Evolutionary conservation across 176 grass and related monocot species (phyloP), one percentile per base, ranked within the genome.

Genomic region (Musa beccarii): DNA sequence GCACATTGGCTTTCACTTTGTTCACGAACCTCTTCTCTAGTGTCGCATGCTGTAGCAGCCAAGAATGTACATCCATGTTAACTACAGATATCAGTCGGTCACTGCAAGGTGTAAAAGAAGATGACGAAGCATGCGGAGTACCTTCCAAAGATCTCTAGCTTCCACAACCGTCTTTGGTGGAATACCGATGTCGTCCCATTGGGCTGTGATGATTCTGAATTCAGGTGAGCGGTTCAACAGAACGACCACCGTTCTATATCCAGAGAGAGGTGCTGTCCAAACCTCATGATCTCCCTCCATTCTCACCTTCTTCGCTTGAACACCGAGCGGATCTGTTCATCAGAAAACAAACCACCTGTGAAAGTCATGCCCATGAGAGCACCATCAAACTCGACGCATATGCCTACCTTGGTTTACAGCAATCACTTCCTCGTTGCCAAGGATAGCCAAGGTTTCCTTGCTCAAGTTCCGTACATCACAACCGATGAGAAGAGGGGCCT

Each of bases 301-400:
- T 80, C 87, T 80, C n/a, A 94, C 90, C 77, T 98, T 94, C 84
- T 91, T 93, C 62, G 76, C 95, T 89, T 93, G 95, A 76, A 91
- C 50, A 65, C 95, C 90, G 7, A 94, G 22, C 22, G 82, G 15
- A 68, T 98, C 88, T 97, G 83, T 78, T 8, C 69, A 70, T 59
- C 49, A 57, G 49, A 59, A 28, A 71, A 76, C n/a, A 51, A 23
- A 23, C 75, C 16, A 67, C 63, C 6, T 3, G 8, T 73, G 14
- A 12, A 0, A 12, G n/a, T 1, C 2, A 5, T 21, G 3, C 29
- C 5, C 29, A 34, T 5, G 29, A 34, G 29, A 34, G 29, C 29
- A 3, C 29, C 29, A 34, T 34, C 29, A 3, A 34, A 34, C 29
- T 34, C 3, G 3, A 17, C 15, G 1, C 16, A 6, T 2, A 51